A percentile compares a stretch with the other conserved stretches of the same genome.
phyloP scores from a whole-genome alignment of 2,329 filamentous ascomycete genomes.

The Ilyonectria sp. region DNA sequence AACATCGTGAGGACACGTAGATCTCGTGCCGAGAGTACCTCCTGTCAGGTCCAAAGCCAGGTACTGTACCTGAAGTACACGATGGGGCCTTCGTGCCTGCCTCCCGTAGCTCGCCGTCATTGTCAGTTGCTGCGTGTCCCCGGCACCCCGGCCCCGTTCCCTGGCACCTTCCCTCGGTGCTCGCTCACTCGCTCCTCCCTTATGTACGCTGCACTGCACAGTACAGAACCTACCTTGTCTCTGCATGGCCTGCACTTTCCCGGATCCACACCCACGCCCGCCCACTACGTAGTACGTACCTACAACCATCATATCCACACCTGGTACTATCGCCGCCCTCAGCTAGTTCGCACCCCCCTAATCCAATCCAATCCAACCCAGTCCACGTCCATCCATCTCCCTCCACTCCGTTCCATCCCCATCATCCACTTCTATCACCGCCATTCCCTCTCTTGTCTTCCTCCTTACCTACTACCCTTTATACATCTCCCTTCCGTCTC shows the following conservation, averaged over 20 bases:
- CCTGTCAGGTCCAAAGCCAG: conserved; percentile 5
- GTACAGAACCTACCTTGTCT: neutral
- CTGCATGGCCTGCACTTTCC: conserved; percentile 19
- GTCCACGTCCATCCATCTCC: conserved; percentile 54
- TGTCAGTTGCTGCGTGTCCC: conserved; percentile 15
- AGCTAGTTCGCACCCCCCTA: conserved; percentile 20
- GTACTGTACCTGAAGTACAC: conserved; percentile 11
- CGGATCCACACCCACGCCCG: conserved; percentile 13
- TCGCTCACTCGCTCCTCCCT: conserved; percentile 15
- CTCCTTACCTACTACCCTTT: conserved; percentile 52
- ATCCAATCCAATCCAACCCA: conserved; percentile 37
- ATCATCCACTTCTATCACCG: conserved; percentile 49
- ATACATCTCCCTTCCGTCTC: conserved; percentile 49
- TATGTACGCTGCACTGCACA: neutral
- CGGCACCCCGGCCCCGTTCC: conserved; percentile 23
- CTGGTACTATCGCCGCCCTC: conserved; percentile 26
- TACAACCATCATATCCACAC: conserved; percentile 11
- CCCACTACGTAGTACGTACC: neutral
- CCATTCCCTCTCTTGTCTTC: conserved; percentile 53
- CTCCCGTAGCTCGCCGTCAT: conserved; percentile 5
- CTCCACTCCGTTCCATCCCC: conserved; percentile 55
- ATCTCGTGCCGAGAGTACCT: neutral
- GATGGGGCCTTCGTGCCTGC: conserved; percentile 7
- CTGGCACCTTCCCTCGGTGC: conserved; percentile 4
- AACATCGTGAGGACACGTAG: neutral